Evolutionary conservation across 139 green algal genomes (phyloP), one percentile per base, ranked within the genome.

Genomic region (Chlorella sp.): DNA sequence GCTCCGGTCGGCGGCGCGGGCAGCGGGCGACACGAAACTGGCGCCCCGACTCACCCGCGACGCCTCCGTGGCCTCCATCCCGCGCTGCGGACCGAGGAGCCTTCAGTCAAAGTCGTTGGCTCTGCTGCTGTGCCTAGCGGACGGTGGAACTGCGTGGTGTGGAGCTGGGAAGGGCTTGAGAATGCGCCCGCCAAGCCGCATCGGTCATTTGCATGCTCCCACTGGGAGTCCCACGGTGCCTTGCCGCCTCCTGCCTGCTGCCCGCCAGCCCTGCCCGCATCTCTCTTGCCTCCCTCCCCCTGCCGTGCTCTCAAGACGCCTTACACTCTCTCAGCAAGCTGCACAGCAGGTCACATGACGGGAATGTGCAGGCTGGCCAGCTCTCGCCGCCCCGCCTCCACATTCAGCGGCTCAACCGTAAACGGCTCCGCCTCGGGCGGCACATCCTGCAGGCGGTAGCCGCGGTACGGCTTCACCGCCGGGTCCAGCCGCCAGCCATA

Each of bases 401-500:
- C 65, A n/a, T 60, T 85, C 17, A 85, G 25, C 5, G 67, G 30
- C 30, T 83, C 75, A 25, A 85, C 60, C 23, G 85, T 72, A 30
- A 94, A 89, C 21, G 80, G 30, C 73, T 94, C 87, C 7, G 92
- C 89, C 70, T 95, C 89, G 4, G 91, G 91, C 47, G 91, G 91
- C n/a, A 74, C 1, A 34, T 93, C 91, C 25, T 86, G 76, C 38
- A 86, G 64, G 38, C 90, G 63, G 83, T 95, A 96, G 36, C 81
- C 82, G 25, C 36, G 41, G 75, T 96, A 96, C 3, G 83, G 65
- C 83, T 90, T 88, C 9, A 96, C 93, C 21, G 88, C 68, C 20
- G 85, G 80, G 67, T 95, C 85, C 15, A 95, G 60, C 28, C 82
- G 83, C 93, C 93, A 96, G 11, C 92, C 92, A 63, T 93, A 93